These are phyloP conservation scores for Diaporthe helianthi DNA, from an alignment of 2,329 filamentous ascomycete species.

Conservation along the genomic window DNA sequence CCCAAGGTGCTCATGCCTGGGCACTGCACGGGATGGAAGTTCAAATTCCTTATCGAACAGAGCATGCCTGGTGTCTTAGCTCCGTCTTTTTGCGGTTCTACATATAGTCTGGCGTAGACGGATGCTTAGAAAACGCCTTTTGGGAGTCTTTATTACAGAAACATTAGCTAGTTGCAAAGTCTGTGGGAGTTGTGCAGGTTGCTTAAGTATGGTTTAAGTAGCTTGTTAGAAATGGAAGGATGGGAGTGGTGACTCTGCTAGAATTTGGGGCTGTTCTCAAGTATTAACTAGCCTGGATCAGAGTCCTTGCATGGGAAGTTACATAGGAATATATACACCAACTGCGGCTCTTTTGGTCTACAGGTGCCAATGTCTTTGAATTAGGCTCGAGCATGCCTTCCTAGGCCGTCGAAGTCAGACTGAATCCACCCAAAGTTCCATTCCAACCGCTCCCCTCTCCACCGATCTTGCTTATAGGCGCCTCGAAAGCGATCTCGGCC, in stretches of 20 bases:
- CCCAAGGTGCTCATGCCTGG: conserved; percentile 59
- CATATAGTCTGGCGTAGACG: conserved; percentile 36
- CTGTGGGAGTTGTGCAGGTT: neutral
- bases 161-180: neutral
- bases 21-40: conserved; percentile 63
- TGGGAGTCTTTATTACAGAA: neutral
- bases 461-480: conserved; percentile 49
- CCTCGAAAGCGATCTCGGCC: conserved; percentile 53
- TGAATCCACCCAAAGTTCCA: conserved; percentile 43
- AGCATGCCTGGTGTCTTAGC: conserved; percentile 57
- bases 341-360: too few species aligned
- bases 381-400: too few species aligned
- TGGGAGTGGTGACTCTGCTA: neutral
- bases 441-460: conserved; percentile 44
- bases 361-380: neutral
- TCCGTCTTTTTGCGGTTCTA: conserved; percentile 58
- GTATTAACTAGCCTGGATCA: neutral
- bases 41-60: conserved; percentile 59
- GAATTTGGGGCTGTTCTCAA: neutral
- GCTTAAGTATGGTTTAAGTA: too few species aligned
- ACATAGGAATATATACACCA: neutral
- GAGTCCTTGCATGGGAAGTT: too few species aligned
- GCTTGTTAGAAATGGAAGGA: neutral
- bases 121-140: fast-evolving
- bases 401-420: conserved; percentile 38